Conservation (phyloP, 495 filamentous ascomycete species). For the Aspergillus ellipticus region DNA sequence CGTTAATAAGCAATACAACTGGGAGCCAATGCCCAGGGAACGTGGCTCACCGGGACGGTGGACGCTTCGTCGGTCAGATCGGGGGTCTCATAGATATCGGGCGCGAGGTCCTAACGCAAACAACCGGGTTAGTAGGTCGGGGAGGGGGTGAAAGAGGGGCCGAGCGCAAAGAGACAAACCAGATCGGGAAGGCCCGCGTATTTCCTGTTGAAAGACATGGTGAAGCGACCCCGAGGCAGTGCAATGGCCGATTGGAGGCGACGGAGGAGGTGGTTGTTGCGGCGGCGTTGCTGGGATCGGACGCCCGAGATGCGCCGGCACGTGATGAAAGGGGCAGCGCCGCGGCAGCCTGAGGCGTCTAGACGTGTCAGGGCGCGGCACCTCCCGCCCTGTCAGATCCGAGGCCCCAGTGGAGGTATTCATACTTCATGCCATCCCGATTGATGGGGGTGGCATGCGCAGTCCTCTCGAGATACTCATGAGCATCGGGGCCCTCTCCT, state of each 20-base stretch:
- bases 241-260: conserved; percentile 1
- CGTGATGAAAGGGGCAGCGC: conserved; percentile 17
- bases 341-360: conserved; percentile 8
- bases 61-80: conserved; percentile 84
- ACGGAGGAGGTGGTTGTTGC: conserved; percentile 6
- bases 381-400: too few relatives aligned
- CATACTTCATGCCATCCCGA: too few relatives aligned
- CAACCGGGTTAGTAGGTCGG: conserved; percentile 13
- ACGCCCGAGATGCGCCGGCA: not conserved
- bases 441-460: too few relatives aligned
- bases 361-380: too few relatives aligned
- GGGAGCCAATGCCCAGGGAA: not conserved
- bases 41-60: conserved; percentile 62
- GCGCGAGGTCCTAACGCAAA: conserved; percentile 67
- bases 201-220: conserved; percentile 59
- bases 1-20: not conserved
- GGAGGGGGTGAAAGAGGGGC: not conserved
- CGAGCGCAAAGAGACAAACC: conserved; percentile 42
- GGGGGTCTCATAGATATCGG: conserved; percentile 94
- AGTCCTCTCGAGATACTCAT: too few relatives aligned
- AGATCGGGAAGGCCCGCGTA: conserved; percentile 83
- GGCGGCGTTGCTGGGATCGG: not conserved
- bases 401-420: too few relatives aligned
- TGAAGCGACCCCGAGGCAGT: not conserved
- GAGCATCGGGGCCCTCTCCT: too few relatives aligned